phyloP scores from a whole-genome alignment of 2,329 filamentous ascomycete species.

The Fusarium globosum region DNA sequence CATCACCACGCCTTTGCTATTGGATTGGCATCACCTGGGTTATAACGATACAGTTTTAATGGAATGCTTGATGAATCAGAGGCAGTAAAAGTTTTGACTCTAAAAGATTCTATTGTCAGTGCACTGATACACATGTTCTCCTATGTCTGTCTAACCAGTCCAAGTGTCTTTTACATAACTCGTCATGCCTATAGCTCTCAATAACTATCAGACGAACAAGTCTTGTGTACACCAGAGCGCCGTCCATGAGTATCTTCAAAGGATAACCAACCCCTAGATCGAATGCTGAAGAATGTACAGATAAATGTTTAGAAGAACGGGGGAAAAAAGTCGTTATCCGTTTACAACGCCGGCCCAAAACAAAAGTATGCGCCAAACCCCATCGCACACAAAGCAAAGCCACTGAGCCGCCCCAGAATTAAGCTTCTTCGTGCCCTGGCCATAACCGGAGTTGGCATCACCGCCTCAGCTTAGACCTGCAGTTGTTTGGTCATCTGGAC shows the following conservation, averaged over 20 bases:
- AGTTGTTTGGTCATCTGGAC: slow-evolving; percentile 29
- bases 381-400: slow-evolving; percentile 18
- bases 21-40: not conserved
- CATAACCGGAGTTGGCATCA: not conserved
- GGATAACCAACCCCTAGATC: slow-evolving; percentile 25
- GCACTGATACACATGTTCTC: slow-evolving; percentile 1
- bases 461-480: slow-evolving; percentile 1
- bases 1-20: slow-evolving; percentile 32
- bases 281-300: slow-evolving; percentile 39
- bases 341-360: slow-evolving; percentile 37
- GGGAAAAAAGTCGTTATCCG: slow-evolving; percentile 29
- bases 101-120: not conserved
- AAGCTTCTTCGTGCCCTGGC: slow-evolving; percentile 10
- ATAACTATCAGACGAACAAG: slow-evolving; percentile 13
- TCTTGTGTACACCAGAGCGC: slow-evolving; percentile 34
- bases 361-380: slow-evolving; percentile 37
- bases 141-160: slow-evolving; percentile 3
- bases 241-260: slow-evolving; percentile 30
- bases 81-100: not conserved
- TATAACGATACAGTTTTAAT: not conserved
- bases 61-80: not conserved
- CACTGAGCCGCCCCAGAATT: not conserved
- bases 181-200: slow-evolving; percentile 6
- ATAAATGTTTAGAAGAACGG: not conserved
- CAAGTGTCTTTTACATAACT: not conserved